Conservation (phyloP, 192 early-diverging fungal species). For the Coemansia sp. region DNA sequence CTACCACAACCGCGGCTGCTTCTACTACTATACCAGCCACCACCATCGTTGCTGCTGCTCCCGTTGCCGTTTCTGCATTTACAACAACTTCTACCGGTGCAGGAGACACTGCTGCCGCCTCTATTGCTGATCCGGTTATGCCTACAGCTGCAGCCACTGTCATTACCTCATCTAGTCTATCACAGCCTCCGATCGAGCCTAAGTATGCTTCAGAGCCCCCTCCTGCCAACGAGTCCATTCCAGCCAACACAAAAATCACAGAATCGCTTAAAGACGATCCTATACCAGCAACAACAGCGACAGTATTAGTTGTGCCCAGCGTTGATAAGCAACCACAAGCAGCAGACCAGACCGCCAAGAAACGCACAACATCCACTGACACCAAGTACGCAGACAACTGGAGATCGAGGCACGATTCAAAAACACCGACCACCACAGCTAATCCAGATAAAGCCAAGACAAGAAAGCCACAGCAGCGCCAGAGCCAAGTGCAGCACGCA, state of each 20-base stretch:
- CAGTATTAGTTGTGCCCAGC: not conserved
- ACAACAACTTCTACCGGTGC: too few species aligned
- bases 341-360: slow-evolving; percentile 2
- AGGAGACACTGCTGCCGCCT: not conserved
- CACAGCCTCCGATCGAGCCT: not conserved
- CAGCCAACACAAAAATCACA: not conserved
- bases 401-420: slow-evolving; percentile 11
- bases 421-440: not conserved
- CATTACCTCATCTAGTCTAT: not conserved
- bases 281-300: not conserved
- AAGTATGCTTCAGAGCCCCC: not conserved
- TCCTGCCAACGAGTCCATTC: not conserved
- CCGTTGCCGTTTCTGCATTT: too few species aligned
- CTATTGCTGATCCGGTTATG: not conserved
- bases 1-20: not conserved
- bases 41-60: too few species aligned
- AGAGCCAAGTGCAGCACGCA: not conserved
- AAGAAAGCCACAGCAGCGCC: not conserved
- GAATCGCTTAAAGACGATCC: not conserved
- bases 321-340: not conserved
- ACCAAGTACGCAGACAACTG: slow-evolving; percentile 7
- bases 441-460: not conserved
- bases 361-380: not conserved
- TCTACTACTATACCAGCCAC: not conserved
- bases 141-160: not conserved